These are phyloP conservation scores for Cryptosporidium parvum DNA, from an alignment of 169 alveolate genomes.

Conservation along the genomic window DNA sequence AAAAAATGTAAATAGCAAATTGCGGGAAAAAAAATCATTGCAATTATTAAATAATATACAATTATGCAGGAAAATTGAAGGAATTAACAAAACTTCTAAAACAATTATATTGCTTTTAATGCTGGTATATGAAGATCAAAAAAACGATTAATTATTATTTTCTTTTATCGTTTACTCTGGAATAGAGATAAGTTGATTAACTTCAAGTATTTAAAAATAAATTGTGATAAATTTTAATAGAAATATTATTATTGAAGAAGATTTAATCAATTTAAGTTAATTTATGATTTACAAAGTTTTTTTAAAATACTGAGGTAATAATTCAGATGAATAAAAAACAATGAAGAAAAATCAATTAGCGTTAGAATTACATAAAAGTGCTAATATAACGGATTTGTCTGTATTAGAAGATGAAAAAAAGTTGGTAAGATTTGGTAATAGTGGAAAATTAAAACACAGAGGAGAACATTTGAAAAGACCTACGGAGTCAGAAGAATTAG, in stretches of 20 bases:
- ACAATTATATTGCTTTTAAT: not conserved
- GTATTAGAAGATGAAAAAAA: not conserved
- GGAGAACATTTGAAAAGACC: constrained; percentile 81
- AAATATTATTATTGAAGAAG: too few species aligned
- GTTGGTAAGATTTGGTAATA: not conserved
- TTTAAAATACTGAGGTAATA: too few species aligned
- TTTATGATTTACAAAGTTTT: not conserved
- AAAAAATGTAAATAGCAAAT: not conserved
- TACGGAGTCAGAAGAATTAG: constrained; percentile 82
- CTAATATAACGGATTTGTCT: not conserved
- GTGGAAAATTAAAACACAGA: not conserved
- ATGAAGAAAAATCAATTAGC: not conserved
- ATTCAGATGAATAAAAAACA: not conserved
- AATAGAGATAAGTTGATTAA: too few species aligned
- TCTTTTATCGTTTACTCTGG: not conserved
- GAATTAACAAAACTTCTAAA: not conserved
- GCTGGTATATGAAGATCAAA: not conserved
- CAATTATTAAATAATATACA: not conserved
- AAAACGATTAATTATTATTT: not conserved
- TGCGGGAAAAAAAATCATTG: not conserved
- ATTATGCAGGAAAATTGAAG: not conserved
- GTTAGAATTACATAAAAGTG: not conserved
- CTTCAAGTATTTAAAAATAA: not conserved
- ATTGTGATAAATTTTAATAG: not conserved
- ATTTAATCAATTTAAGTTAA: too few species aligned